A percentile compares a stretch with the other conserved stretches of the same genome.
Evolutionary conservation across 371 early-diverging fungal genomes (phyloP).

Genomic region (Umbelopsis sp.): DNA sequence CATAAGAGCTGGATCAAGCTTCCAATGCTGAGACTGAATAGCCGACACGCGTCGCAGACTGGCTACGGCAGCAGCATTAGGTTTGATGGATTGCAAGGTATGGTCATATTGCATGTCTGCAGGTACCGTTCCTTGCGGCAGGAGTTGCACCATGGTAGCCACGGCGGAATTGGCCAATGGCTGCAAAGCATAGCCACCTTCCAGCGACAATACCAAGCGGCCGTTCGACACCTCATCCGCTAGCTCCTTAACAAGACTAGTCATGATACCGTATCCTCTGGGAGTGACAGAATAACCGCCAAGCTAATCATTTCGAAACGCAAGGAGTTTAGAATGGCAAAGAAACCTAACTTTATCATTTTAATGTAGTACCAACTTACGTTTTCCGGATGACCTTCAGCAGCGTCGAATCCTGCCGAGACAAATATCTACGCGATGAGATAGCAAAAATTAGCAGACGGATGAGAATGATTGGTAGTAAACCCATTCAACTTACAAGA

Average conservation of each 20-base stretch:
- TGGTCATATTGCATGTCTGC: conserved; percentile 41
- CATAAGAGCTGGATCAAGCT: conserved; percentile 46
- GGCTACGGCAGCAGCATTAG: conserved; percentile 56
- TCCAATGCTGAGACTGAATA: conserved; percentile 56
- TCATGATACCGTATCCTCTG: conserved; percentile 58
- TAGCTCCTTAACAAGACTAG: conserved; percentile 58
- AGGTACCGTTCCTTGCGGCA: conserved; percentile 43
- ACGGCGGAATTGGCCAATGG: conserved; percentile 48
- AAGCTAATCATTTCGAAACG: conserved; percentile 33
- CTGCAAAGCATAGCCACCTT: conserved; percentile 58
- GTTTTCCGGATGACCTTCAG: conserved; percentile 66
- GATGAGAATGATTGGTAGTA: background rate
- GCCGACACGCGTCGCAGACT: conserved; percentile 45
- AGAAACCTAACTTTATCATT: background rate
- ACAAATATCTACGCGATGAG: conserved; percentile 47
- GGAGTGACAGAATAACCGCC: conserved; percentile 66
- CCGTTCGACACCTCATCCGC: conserved; percentile 58
- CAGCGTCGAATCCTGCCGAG: conserved; percentile 74
- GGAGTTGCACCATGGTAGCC: conserved; percentile 52
- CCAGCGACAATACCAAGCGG: conserved; percentile 56
- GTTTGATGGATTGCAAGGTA: conserved; percentile 55
- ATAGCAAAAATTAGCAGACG: background rate
- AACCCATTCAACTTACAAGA: conserved; percentile 40
- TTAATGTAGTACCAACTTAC: conserved; percentile 33
- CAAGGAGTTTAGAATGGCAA: background rate